Base-by-base conservation (phyloP, 2,329 filamentous ascomycete genomes). In the Colletotrichum destructivum region DNA sequence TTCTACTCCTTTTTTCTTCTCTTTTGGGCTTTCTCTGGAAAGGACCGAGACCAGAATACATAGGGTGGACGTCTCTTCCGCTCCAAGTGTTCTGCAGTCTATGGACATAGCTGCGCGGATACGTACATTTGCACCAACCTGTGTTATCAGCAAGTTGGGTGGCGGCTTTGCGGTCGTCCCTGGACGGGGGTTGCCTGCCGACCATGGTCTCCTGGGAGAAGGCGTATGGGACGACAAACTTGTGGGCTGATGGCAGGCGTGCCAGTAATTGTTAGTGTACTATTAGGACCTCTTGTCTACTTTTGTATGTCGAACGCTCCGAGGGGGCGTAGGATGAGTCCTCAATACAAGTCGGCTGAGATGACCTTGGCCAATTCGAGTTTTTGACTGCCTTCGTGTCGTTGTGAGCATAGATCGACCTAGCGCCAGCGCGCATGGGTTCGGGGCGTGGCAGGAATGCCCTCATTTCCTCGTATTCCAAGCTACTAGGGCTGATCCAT, bases 191-290 rank as follows among this genome's bases (percentile, higher is more conserved):
- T 52, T 46, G 55, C 47, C 35, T 46, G 55, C 47, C 35, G 40
- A 55, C 26, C 44, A 38, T 59, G 40, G 11, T 59, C 52, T 68
- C 47, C 21, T 47, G 35, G 51, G 23, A 44, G 70, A 38, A 62
- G 67, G 38, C 12, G 51, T 46, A 51, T 46, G 56, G 49, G 12
- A 49, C n/a, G n/a, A 52, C 46, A 26, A 69, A 63, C 35, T 59
- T 35, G 38, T 12, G 47, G 42, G 49, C 67, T 61, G 18, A 60
- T 71, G 40, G 40, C 49, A 66, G 70, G 64, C 62, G 51, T 73
- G 72, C 65, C 69, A 62, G 47, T 73, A 73, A 73, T 73, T 67
- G 68, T 54, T 72, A 72, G 64, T 73, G 72, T 73, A 73, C 61
- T 62, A 73, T 72, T 69, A 72, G 61, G 62, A 62, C 69, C 62